Percentiles rank a stretch among this genome's conserved stretches.
Evolutionary conservation across 2,329 filamentous ascomycete species (phyloP).

Genomic region (Colletotrichum graminicola): DNA sequence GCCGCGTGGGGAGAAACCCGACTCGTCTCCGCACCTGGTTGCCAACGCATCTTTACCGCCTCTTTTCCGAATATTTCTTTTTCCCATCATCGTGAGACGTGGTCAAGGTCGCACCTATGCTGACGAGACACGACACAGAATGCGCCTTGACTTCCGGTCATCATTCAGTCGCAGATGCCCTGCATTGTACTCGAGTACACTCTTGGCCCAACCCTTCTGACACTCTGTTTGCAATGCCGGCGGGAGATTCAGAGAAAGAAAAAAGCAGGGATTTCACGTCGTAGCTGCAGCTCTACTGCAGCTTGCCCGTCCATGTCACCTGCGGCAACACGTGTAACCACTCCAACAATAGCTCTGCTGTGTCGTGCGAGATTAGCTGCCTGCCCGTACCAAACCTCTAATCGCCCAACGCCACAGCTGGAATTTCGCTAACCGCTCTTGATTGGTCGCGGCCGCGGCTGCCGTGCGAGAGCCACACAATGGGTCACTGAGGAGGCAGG

Average conservation of each 20-base stretch:
- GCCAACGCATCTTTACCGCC: conserved; percentile 39
- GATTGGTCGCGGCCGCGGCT: conserved; percentile 9
- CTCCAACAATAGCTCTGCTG: conserved; percentile 25
- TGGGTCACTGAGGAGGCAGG: conserved; percentile 15
- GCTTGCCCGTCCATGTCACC: conserved; percentile 31
- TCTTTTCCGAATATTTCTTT: conserved; percentile 16
- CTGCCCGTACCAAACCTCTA: not conserved
- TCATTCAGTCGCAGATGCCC: not conserved
- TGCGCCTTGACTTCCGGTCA: not conserved
- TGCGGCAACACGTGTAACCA: conserved; percentile 42
- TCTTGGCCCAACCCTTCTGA: not conserved
- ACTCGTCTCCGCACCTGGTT: conserved; percentile 13
- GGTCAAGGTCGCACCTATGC: not conserved
- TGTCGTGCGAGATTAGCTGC: conserved; percentile 22
- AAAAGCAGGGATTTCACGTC: conserved; percentile 30
- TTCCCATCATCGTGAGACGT: conserved; percentile 11
- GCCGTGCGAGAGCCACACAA: not conserved
- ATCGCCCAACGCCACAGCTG: conserved; percentile 13
- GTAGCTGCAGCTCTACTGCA: conserved; percentile 35
- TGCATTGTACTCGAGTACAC: not conserved
- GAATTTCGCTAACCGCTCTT: conserved; percentile 2
- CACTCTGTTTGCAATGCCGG: not conserved
- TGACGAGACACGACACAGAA: not conserved
- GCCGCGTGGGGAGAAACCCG: conserved; percentile 18
- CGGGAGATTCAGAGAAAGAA: not conserved